Percentiles rank a stretch among this genome's conserved stretches.
phyloP scores from a whole-genome alignment of 2,329 filamentous ascomycete species.

The Phialemoniopsis sp. region DNA sequence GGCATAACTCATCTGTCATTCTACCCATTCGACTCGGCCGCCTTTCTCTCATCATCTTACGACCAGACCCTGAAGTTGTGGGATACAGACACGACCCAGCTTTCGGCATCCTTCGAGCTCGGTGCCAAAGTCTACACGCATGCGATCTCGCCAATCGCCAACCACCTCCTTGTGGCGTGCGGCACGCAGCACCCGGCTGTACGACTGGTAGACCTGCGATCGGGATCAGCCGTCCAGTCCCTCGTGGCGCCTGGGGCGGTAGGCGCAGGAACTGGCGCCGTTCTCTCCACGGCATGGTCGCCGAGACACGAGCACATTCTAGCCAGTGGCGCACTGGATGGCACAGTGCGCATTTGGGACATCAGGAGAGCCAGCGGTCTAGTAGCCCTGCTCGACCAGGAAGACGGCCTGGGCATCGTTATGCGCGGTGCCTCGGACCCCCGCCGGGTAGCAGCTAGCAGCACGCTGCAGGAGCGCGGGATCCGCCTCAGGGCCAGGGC shows the following conservation, averaged over 20 bases:
- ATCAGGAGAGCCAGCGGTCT: conserved; percentile 73
- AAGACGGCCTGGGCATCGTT: conserved; percentile 71
- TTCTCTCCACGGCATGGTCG: conserved; percentile 75
- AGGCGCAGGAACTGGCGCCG: conserved; percentile 44
- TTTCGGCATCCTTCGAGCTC: conserved; percentile 65
- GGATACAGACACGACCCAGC: conserved; percentile 56
- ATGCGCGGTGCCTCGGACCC: conserved; percentile 26
- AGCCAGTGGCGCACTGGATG: conserved; percentile 81
- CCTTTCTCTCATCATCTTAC: conserved; percentile 74
- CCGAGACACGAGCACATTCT: conserved; percentile 75
- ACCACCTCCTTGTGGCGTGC: conserved; percentile 77
- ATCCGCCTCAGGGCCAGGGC: conserved; percentile 55
- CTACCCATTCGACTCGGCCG: conserved; percentile 72
- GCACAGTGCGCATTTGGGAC: conserved; percentile 82
- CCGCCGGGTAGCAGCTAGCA: conserved; percentile 18
- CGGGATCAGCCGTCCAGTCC: conserved; percentile 70
- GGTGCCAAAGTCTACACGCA: conserved; percentile 71
- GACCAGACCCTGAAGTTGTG: conserved; percentile 75
- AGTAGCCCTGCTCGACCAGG: conserved; percentile 75
- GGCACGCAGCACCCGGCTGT: conserved; percentile 83
- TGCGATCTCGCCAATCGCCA: conserved; percentile 68
- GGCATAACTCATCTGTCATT: conserved; percentile 74
- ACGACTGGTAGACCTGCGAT: conserved; percentile 80
- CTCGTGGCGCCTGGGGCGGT: conserved; percentile 57
- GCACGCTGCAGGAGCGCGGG: conserved; percentile 23